Evolutionary conservation across 192 early-diverging fungal genomes (phyloP).

Genomic region (Umbelopsis ramanniana): DNA sequence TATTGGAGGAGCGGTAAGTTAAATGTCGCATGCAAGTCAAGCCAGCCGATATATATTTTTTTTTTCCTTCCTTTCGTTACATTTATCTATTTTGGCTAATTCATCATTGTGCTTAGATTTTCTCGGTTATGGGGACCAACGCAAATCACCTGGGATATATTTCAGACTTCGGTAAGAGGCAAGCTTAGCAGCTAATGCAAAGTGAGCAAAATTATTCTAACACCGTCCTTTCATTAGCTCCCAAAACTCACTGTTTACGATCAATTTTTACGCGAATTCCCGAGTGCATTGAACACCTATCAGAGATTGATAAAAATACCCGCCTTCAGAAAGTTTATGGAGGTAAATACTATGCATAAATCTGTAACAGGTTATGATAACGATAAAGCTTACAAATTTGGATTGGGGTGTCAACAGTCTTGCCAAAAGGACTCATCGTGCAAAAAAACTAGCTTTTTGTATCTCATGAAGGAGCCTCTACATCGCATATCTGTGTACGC

Average conservation of each 20-base stretch:
- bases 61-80: too few species aligned
- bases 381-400: not conserved
- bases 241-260: constrained; percentile 28
- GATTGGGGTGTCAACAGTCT: constrained; percentile 8
- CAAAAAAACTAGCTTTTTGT: constrained; percentile 26
- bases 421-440: constrained; percentile 31
- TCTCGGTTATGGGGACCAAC: constrained; percentile 41
- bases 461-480: constrained; percentile 35
- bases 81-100: not conserved
- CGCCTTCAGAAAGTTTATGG: constrained; percentile 42
- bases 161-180: constrained; percentile 29
- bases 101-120: not conserved
- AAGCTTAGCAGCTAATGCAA: not conserved
- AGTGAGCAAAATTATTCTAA: not conserved
- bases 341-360: constrained; percentile 28
- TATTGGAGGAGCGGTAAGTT: constrained; percentile 32
- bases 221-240: constrained; percentile 15
- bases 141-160: constrained; percentile 40
- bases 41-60: not conserved
- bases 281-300: constrained; percentile 32
- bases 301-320: constrained; percentile 25
- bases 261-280: constrained; percentile 32
- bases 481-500: constrained; percentile 35
- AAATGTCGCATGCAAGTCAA: not conserved
- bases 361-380: not conserved